phyloP scores from a whole-genome alignment of 805 yeast species.

The Wickerhamomyces hampshirensis region DNA sequence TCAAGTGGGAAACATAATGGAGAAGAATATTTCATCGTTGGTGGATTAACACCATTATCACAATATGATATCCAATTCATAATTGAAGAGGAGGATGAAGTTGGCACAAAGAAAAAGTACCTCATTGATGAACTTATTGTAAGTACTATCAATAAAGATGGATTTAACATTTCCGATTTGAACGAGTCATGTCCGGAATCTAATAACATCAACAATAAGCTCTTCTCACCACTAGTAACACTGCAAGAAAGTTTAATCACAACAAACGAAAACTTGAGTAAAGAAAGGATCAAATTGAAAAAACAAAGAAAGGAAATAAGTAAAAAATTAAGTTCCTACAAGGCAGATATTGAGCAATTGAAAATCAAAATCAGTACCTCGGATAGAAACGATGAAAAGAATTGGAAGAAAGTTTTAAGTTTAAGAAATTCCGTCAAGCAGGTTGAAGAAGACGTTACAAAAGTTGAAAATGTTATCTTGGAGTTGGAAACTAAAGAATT shows the following conservation, averaged over 20 bases:
- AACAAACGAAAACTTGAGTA: constrained; percentile 52
- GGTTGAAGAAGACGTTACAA: constrained; percentile 22
- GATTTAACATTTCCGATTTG: constrained; percentile 22
- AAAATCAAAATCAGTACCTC: constrained; percentile 42
- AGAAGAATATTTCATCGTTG: constrained; percentile 50
- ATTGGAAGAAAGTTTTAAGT: constrained; percentile 19
- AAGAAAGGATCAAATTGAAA: constrained; percentile 54
- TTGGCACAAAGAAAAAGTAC: constrained; percentile 27
- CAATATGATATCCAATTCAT: constrained; percentile 54
- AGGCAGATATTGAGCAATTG: constrained; percentile 52
- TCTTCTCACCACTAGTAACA: constrained; percentile 57
- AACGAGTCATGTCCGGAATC: constrained; percentile 24
- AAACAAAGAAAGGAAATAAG: constrained; percentile 53
- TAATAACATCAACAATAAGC: constrained; percentile 1
- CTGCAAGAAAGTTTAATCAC: constrained; percentile 61
- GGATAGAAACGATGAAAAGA: constrained; percentile 53
- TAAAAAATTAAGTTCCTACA: constrained; percentile 45
- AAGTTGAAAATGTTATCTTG: constrained; percentile 13
- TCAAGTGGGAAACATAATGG: constrained; percentile 43
- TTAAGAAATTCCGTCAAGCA: constrained; percentile 20
- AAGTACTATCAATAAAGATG: constrained; percentile 28
- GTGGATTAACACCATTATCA: constrained; percentile 60
- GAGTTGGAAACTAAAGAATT: constrained; percentile 24
- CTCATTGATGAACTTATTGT: constrained; percentile 35
- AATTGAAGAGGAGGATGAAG: constrained; percentile 27